Percentiles rank a stretch among this genome's conserved stretches.
Evolutionary conservation across 768 basidiomycete species (phyloP).

Genomic region (Tylopilus rubrobrunneus): DNA sequence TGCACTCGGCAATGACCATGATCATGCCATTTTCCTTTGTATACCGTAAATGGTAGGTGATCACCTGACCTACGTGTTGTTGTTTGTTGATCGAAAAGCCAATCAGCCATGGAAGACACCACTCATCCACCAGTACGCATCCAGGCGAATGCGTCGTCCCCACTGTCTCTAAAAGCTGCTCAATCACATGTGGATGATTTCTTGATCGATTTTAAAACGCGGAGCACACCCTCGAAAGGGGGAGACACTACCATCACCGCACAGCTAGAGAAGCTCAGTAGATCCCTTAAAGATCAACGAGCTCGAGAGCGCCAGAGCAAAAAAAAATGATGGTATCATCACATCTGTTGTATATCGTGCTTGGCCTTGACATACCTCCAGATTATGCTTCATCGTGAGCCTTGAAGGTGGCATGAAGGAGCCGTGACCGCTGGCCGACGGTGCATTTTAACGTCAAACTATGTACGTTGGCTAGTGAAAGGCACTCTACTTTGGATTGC

Average conservation of each 20-base stretch:
- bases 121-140: slow-evolving; percentile 48
- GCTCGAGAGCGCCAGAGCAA: slow-evolving; percentile 18
- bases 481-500: too few species aligned
- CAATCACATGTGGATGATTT: slow-evolving; percentile 43
- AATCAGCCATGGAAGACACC: neutral
- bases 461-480: too few species aligned
- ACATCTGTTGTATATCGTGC: neutral
- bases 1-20: neutral
- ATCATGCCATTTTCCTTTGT: slow-evolving; percentile 14
- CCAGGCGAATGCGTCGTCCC: slow-evolving; percentile 32
- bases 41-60: neutral
- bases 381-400: neutral
- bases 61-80: slow-evolving; percentile 10
- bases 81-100: too few species aligned
- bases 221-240: slow-evolving; percentile 45
- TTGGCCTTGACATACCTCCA: slow-evolving; percentile 7
- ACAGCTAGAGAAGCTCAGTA: slow-evolving; percentile 54
- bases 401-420: too few species aligned
- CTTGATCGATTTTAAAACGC: slow-evolving; percentile 45
- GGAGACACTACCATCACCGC: slow-evolving; percentile 54
- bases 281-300: slow-evolving; percentile 50
- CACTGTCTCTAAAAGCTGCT: slow-evolving; percentile 39
- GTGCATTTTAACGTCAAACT: too few species aligned
- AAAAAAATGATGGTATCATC: slow-evolving; percentile 4
- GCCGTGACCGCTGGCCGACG: too few species aligned